Base-by-base conservation (phyloP, 2,329 filamentous ascomycete genomes). In the Balansia obtecta region DNA sequence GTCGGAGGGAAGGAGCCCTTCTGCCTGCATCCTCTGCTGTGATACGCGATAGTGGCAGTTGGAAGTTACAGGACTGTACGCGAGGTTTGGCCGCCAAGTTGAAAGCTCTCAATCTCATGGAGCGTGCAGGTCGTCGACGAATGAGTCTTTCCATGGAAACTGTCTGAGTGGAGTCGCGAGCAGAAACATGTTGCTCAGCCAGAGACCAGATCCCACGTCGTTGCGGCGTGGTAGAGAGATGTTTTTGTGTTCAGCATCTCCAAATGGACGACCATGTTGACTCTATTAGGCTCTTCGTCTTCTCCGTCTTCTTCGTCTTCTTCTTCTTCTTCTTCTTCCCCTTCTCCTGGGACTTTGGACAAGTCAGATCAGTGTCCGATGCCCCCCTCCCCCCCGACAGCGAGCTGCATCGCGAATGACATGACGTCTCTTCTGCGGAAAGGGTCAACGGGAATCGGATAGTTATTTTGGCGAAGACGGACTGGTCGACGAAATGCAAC, bases 391-490 rank as follows among this genome's bases (percentile, higher is more conserved):
- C 20, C 20, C 20, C 20, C 4, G 20, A 22, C 2, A 15, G 11
- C 13, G 32, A 43, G 9, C 42, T 12, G 50, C 50, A 48, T 48
- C 18, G 32, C 46, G 30, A 18, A 48, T 48, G 27, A 18, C 40
- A 44, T 40, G 20, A 16, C 20, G 20, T 33, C n/a, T n/a, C 27
- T 15, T 16, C 15, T 51, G 37, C 44, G 49, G 41, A 16, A 51
- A 41, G 32, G 40, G 34, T 39, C 15, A 44, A 30, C 20, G 38
- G 27, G 33, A 45, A 41, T 41, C 42, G 40, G 50, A 34, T n/a
- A 40, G 40, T 34, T 22, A 30, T 42, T 32, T 42, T 32, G 40
- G 27, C n/a, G n/a, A n/a, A 41, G 18, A 18, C n/a, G n/a, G 27
- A 27, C 27, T 27, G 7, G 18, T 41, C n/a, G 39, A 20, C 13